Evolutionary conservation across 164 flowering plant species (phyloP).

Genomic region (Dillenia suffruticosa): DNA sequence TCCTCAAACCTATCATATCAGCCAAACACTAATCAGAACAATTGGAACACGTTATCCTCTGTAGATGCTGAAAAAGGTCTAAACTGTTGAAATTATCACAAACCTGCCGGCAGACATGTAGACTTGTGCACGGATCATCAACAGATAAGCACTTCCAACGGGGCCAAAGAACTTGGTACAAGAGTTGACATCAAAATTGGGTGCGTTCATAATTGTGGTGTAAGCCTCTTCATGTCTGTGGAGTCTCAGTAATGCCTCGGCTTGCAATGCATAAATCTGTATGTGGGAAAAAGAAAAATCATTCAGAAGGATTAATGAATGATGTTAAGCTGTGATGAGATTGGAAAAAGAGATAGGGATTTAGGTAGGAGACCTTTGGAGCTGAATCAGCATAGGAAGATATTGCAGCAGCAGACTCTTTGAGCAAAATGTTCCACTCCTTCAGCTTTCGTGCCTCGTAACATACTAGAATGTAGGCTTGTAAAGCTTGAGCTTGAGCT

Average conservation of each 20-base stretch:
- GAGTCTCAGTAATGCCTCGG: slow-evolving; percentile 72
- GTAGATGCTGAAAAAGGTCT: too few species aligned
- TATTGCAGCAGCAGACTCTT: slow-evolving; percentile 43
- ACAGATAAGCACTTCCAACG: slow-evolving; percentile 20
- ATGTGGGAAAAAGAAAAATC: not conserved
- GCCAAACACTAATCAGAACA: not conserved
- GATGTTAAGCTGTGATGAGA: not conserved
- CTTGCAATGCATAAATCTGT: slow-evolving; percentile 60
- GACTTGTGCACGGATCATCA: slow-evolving; percentile 49
- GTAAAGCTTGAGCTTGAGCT: slow-evolving; percentile 41
- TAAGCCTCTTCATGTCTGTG: slow-evolving; percentile 70
- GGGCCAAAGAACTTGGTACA: slow-evolving; percentile 50
- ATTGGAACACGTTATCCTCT: too few species aligned
- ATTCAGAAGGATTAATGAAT: not conserved
- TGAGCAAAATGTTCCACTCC: slow-evolving; percentile 56
- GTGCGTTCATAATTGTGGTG: slow-evolving; percentile 23
- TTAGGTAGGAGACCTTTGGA: slow-evolving; percentile 46
- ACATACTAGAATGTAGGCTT: slow-evolving; percentile 35
- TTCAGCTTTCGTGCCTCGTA: slow-evolving; percentile 39
- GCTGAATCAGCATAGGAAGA: slow-evolving; percentile 75
- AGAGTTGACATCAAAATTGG: slow-evolving; percentile 31
- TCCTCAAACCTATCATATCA: slow-evolving; percentile 59
- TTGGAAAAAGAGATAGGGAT: not conserved
- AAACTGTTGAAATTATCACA: slow-evolving; percentile 5
- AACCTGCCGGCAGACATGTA: slow-evolving; percentile 78